phyloP scores from a whole-genome alignment of 2,329 filamentous ascomycete species.

The Colletotrichum tropicicola region DNA sequence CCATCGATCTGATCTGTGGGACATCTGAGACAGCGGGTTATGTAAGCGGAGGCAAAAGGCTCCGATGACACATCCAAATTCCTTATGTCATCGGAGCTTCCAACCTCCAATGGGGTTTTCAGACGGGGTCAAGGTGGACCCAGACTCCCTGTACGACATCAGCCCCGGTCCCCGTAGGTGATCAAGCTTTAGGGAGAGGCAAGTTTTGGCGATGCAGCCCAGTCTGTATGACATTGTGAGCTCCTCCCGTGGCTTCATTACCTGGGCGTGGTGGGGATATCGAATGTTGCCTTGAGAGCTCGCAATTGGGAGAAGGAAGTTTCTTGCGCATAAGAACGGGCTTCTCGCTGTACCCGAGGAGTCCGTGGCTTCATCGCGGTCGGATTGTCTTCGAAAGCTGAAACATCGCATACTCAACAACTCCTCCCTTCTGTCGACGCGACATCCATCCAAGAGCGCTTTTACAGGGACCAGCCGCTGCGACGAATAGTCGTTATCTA shows the following conservation, averaged over 20 bases:
- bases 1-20: neutral
- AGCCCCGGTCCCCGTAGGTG: too few species aligned
- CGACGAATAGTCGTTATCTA: too few species aligned
- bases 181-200: too few species aligned
- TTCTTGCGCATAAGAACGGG: too few species aligned
- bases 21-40: neutral
- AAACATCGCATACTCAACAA: too few species aligned
- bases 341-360: neutral
- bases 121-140: neutral
- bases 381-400: too few species aligned
- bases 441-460: too few species aligned
- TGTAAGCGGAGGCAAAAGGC: neutral
- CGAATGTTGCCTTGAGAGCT: neutral
- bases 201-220: too few species aligned
- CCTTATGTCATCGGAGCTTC: neutral
- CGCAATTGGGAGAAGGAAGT: too few species aligned
- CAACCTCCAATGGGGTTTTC: neutral
- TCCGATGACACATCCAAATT: neutral
- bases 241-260: neutral
- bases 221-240: neutral
- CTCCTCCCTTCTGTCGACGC: too few species aligned
- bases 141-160: neutral
- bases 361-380: neutral
- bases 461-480: too few species aligned
- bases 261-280: neutral